phyloP scores from a whole-genome alignment of 1,284 basidiomycete genomes.

The Tilletia indica region DNA sequence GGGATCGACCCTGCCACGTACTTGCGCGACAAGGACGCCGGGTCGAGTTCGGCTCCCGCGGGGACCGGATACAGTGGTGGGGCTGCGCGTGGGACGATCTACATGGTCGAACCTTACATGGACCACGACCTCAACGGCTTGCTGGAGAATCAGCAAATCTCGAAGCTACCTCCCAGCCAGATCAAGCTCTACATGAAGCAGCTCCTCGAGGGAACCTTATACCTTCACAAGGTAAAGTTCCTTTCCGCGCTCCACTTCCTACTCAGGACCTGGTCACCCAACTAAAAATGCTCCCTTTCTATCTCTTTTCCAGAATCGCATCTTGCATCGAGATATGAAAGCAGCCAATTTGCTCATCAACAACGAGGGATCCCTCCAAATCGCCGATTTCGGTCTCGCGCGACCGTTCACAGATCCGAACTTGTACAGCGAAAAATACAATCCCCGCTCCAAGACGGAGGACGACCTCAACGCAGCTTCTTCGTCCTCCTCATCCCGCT shows the following conservation, averaged over 20 bases:
- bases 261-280: no score
- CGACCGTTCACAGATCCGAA: conserved; percentile 60
- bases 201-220: conserved; percentile 86
- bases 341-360: conserved; percentile 94
- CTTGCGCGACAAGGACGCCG: no score
- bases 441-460: no score
- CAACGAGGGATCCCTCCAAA: conserved; percentile 61
- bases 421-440: no score
- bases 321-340: conserved; percentile 97
- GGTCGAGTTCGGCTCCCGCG: no score
- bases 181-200: conserved; percentile 97
- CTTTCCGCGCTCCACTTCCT: neutral
- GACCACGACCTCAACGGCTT: conserved; percentile 96
- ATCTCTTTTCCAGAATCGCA: conserved; percentile 74
- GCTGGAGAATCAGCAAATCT: conserved; percentile 66
- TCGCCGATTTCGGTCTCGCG: conserved; percentile 96
- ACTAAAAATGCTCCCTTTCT: no score
- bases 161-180: conserved; percentile 57
- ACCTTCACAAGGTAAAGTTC: conserved; percentile 78
- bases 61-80: no score
- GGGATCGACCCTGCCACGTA: no score
- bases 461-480: no score
- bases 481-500: no score
- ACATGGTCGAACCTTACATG: conserved; percentile 99
- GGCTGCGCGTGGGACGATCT: no score